Base-by-base conservation (phyloP, 2,329 filamentous ascomycete species). In the Fulvia fulva region DNA sequence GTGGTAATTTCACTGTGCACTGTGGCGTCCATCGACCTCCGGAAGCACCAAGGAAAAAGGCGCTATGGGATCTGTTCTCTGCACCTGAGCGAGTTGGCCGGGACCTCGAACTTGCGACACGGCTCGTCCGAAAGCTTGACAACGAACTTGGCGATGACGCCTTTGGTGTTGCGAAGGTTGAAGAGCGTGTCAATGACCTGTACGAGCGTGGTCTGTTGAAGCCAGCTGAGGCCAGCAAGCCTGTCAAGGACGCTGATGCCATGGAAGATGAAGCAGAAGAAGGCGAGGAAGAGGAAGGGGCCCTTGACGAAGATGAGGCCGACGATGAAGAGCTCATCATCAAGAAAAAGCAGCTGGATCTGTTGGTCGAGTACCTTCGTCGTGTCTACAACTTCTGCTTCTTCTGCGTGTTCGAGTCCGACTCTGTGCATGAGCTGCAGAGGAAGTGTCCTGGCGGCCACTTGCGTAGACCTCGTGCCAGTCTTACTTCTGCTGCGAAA, bases 331-430 rank as follows among this genome's bases (percentile, higher is more conserved):
- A 97, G 43, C 79, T 97, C 41, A 75, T 97, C 55, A 83, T 87
- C 43, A 94, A 96, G 81, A 97, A 97, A 83, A 97, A 99, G 80
- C 92, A 94, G 70, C 84, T 99, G 51, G 94, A 99, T 75, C 81
- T 99, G 34, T 82, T 96, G 74, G 94, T 97, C 54, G 94, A 99
- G 76, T 99, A 99, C 73, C 82, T 99, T 59, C 91, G 94, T 53
- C 87, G 94, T 16, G 94, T 99, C 53, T 96, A 95, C 81, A 97
- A 94, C 76, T 97, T 99, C 77, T 99, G 94, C 79, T 97, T 99
- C 80, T 99, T 97, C 79, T 99, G 94, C 73, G 95, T 99, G 5
- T 97, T 99, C 67, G 94, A 99, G 76, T 94, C 91, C 70, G 94
- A 99, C 74, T 97, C 93, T 0, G 87, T 97, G 22, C 94, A 99